phyloP scores from a whole-genome alignment of 192 early-diverging fungal genomes.

The Coemansia sp. region DNA sequence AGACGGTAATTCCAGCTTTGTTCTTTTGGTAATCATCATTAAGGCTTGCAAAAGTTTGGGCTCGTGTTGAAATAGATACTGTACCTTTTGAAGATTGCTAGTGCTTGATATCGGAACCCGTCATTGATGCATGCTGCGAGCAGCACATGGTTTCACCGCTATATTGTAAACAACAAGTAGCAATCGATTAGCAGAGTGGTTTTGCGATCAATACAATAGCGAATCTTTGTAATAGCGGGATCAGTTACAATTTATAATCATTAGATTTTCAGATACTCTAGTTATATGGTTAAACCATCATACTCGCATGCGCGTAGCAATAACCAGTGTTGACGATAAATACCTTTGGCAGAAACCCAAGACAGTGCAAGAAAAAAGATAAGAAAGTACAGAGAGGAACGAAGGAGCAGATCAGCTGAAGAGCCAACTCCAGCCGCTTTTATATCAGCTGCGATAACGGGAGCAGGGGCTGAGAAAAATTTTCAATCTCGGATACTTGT shows the following conservation, averaged over 20 bases:
- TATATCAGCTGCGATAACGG: background rate
- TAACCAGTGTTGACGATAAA: background rate
- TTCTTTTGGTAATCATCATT: constrained; percentile 62
- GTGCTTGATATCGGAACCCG: background rate
- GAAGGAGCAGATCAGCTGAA: background rate
- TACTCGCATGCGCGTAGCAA: constrained; percentile 2
- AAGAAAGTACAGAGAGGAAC: constrained; percentile 4
- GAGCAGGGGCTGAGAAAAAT: background rate
- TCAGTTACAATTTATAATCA: constrained; percentile 37
- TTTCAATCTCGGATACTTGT: background rate
- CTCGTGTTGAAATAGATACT: background rate
- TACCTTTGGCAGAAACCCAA: background rate
- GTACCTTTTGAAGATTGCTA: constrained; percentile 1
- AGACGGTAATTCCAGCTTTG: constrained; percentile 79
- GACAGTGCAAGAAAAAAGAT: constrained; percentile 1
- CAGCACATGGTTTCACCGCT: no score
- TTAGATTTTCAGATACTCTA: constrained; percentile 49
- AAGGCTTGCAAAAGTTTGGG: background rate
- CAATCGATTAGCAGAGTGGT: background rate
- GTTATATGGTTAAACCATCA: constrained; percentile 52
- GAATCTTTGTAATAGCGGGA: background rate
- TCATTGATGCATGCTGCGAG: no score
- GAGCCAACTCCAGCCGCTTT: background rate
- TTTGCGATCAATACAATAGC: background rate
- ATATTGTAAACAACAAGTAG: no score